Conservation (phyloP, 495 filamentous ascomycete genomes). For the Penicillium antarcticum region DNA sequence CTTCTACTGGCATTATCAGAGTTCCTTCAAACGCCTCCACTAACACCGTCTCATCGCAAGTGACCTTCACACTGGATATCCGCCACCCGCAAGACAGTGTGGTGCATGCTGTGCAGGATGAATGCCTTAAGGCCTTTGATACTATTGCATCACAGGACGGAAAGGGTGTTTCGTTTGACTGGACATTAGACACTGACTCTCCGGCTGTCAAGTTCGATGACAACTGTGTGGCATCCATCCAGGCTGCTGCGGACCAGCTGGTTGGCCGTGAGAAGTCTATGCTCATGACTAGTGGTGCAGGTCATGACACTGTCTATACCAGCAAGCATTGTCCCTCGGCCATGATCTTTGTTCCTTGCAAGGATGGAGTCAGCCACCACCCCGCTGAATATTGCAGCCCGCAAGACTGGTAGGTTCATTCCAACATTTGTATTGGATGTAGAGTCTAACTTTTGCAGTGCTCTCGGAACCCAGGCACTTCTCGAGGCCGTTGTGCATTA, state of each 20-base stretch:
- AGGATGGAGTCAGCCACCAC: constrained; percentile 61
- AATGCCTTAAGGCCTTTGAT: constrained; percentile 42
- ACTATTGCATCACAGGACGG: constrained; percentile 49
- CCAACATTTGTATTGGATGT: not conserved
- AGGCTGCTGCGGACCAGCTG: constrained; percentile 49
- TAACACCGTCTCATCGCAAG: constrained; percentile 67
- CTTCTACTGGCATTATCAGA: constrained; percentile 64
- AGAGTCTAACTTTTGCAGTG: constrained; percentile 18
- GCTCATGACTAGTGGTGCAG: constrained; percentile 49
- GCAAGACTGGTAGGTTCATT: constrained; percentile 48
- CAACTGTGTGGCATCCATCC: constrained; percentile 59
- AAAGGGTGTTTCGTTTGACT: constrained; percentile 42
- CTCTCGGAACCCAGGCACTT: constrained; percentile 32
- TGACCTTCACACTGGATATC: constrained; percentile 67
- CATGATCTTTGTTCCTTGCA: constrained; percentile 64
- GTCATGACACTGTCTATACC: constrained; percentile 61
- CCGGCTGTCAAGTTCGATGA: constrained; percentile 61
- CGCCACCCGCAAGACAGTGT: constrained; percentile 56
- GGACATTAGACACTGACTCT: constrained; percentile 56
- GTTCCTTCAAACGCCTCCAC: constrained; percentile 56
- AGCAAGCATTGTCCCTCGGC: constrained; percentile 52
- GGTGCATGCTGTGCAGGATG: constrained; percentile 49
- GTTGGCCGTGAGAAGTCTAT: constrained; percentile 34
- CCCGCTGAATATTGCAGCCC: constrained; percentile 54
- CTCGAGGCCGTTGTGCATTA: constrained; percentile 36